Evolutionary conservation across 2,329 filamentous ascomycete species (phyloP).

Genomic region (Chaetothyriales sp.): DNA sequence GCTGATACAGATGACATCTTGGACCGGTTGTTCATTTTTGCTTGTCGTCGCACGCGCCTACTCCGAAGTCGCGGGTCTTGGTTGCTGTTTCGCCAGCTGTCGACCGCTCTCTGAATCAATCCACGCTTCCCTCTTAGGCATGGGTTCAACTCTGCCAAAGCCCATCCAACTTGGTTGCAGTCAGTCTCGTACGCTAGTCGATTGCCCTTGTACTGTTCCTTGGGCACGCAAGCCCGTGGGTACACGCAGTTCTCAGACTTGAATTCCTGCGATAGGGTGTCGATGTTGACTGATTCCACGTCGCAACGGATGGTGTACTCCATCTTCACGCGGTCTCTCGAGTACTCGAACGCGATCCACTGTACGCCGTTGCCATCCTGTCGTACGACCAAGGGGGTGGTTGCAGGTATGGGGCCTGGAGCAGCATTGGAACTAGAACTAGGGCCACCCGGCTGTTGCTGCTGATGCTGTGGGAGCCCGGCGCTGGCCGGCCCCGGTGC

Average conservation of each 20-base stretch:
- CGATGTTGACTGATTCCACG: constrained; percentile 89
- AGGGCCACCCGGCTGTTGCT: constrained; percentile 37
- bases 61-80: constrained; percentile 85
- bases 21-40: constrained; percentile 86
- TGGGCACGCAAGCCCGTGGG: constrained; percentile 82
- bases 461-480: constrained; percentile 45
- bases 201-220: constrained; percentile 94
- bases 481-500: constrained; percentile 27
- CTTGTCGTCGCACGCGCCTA: constrained; percentile 82
- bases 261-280: constrained; percentile 73
- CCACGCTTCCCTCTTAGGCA: constrained; percentile 85
- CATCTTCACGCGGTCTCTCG: constrained; percentile 94
- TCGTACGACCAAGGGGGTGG: constrained; percentile 81
- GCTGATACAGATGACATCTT: constrained; percentile 48
- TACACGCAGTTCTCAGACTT: constrained; percentile 98
- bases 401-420: constrained; percentile 90
- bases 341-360: constrained; percentile 98
- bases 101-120: constrained; percentile 89
- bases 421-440: constrained; percentile 67
- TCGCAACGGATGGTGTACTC: constrained; percentile 98
- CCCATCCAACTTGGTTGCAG: constrained; percentile 99
- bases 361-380: constrained; percentile 95
- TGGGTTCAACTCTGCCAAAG: constrained; percentile 81
- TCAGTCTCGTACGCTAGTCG: constrained; percentile 93
- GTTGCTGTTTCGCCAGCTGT: constrained; percentile 99